Evolutionary conservation across 768 basidiomycete species (phyloP), one percentile per base, ranked within the genome.

Genomic region (Leucocoprinus leucothites): DNA sequence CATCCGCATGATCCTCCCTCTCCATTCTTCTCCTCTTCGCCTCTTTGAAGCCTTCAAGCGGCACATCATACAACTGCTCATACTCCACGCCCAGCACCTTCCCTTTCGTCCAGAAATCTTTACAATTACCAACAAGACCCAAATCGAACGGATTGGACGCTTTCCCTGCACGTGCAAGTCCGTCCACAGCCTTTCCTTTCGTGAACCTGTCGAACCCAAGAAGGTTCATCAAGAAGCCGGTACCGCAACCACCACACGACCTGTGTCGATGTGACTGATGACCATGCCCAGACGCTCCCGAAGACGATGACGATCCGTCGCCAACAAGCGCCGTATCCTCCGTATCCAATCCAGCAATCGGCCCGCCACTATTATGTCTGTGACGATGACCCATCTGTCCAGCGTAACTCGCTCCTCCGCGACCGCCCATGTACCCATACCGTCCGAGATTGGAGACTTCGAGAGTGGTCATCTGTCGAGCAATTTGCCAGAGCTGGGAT

Each of bases 401-500:
- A 6, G 75, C 74, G 18, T 89, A 75, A 35, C 79, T 82, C 2
- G 84, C 81, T 18, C 84, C 83, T 0, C 85, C 90, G 38, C 91
- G 85, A 0, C 95, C 95, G 35, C 97, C 96, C 93, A 99, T 96
- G 74, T 87, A 98, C 11, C 97, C 96, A 64, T 87, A 98, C 44
- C 96, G 82, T 2, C 96, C 94, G 2, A 98, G 84, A 65, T 99
- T 99, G 57, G 87, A 87, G 2, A 98, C 92, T 66, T 99, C 96
- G 52, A 95, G 80, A 0, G 96, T 98, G 1, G 96, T 99, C 82
- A 98, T 92, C 65, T 98, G 95, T 22, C 87, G 82, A 1, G 87
- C 82, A 51, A 98, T 84, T 70, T 99, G 97, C 91, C 91, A 96
- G 47, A 86, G 75, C 63, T 99, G 96, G 3, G 86, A 85, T 43